These are phyloP conservation scores for Neovahlkampfia damariscottae DNA, from an alignment of 78 protist species.

Conservation along the genomic window DNA sequence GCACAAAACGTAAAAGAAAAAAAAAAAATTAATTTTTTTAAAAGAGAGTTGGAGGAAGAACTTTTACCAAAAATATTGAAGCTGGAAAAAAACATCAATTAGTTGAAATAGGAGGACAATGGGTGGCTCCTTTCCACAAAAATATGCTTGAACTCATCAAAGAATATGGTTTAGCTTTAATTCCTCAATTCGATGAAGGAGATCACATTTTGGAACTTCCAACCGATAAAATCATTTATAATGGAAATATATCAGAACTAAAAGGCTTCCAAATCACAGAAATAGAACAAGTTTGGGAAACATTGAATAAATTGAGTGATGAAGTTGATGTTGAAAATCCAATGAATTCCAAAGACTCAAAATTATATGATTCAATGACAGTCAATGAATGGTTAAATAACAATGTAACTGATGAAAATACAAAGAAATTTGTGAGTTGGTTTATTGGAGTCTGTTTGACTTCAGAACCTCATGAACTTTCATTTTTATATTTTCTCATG, in stretches of 20 bases:
- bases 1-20: too few relatives aligned
- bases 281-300: not conserved
- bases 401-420: not conserved
- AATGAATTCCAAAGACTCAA: too few relatives aligned
- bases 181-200: constrained; percentile 1
- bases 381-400: not conserved
- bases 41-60: not conserved
- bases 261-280: not conserved
- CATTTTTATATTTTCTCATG: not conserved
- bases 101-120: constrained; percentile 6
- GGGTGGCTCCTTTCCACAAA: not conserved
- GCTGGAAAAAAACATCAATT: not conserved
- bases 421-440: not conserved
- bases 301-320: not conserved
- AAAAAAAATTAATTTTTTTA: not conserved
- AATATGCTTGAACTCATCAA: not conserved
- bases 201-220: not conserved
- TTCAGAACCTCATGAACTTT: not conserved
- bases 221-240: not conserved
- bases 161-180: not conserved
- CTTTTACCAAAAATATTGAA: not conserved
- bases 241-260: not conserved
- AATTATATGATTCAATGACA: not conserved
- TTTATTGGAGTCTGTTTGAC: not conserved
- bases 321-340: not conserved